These are phyloP conservation scores for Aspergillaceae sp. DNA, from an alignment of 2,329 filamentous ascomycete genomes.

Conservation along the genomic window DNA sequence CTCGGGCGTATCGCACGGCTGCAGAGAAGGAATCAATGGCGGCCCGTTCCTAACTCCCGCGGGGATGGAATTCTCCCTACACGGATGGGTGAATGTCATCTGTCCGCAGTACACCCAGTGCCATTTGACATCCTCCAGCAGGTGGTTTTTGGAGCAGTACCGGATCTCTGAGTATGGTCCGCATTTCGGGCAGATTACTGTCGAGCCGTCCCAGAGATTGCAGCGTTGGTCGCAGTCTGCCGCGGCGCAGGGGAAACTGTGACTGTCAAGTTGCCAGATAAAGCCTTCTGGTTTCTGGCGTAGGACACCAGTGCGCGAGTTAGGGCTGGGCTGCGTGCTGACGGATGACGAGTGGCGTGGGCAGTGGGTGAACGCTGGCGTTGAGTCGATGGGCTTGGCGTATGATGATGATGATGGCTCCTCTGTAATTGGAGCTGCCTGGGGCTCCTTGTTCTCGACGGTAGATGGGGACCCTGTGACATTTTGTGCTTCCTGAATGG, in stretches of 20 bases:
- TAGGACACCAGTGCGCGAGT: conserved; percentile 9
- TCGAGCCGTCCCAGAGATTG: conserved; percentile 20
- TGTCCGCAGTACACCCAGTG: conserved; percentile 27
- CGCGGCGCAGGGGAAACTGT: conserved; percentile 37
- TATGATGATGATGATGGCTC: neutral
- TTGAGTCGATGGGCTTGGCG: neutral
- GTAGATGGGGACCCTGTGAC: neutral
- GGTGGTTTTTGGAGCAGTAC: conserved; percentile 31
- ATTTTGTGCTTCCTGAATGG: too few species aligned
- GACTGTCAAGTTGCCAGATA: conserved; percentile 40
- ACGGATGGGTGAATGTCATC: conserved; percentile 14
- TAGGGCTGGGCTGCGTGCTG: neutral
- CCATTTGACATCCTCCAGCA: conserved; percentile 24
- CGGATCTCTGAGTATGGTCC: conserved; percentile 30
- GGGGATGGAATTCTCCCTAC: conserved; percentile 14
- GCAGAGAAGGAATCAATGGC: conserved; percentile 20
- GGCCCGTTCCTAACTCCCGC: conserved; percentile 10
- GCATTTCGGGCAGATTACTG: conserved; percentile 32
- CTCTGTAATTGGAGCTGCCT: neutral
- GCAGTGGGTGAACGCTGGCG: neutral
- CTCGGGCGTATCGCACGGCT: conserved; percentile 25
- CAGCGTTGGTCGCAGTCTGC: conserved; percentile 22
- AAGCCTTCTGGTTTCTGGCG: conserved; percentile 12
- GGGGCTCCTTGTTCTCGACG: neutral
- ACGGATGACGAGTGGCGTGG: conserved; percentile 3